Conservation (phyloP, 1,139 yeast genomes). For the Geotrichum bryndzae region DNA sequence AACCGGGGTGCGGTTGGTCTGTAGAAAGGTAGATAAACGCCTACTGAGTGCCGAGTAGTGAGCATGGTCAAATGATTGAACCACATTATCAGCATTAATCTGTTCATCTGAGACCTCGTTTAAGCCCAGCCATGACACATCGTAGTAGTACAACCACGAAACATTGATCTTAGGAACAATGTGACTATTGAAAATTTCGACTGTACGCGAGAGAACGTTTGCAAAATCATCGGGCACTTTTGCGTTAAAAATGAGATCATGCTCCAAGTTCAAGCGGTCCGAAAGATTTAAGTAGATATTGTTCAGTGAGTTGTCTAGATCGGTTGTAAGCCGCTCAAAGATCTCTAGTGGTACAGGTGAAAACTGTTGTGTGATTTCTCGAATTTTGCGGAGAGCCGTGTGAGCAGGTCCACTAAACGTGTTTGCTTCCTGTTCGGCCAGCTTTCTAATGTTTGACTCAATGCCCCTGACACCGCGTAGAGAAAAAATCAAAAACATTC, state of each 20-base stretch:
- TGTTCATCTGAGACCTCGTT: slow-evolving; percentile 32
- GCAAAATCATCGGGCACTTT: slow-evolving; percentile 45
- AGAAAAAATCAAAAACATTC: slow-evolving; percentile 63
- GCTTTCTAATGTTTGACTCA: slow-evolving; percentile 44
- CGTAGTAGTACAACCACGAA: slow-evolving; percentile 54
- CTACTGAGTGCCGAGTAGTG: slow-evolving; percentile 11
- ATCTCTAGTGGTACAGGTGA: slow-evolving; percentile 53
- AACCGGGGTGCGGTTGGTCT: neutral
- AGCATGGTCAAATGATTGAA: neutral
- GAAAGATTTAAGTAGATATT: slow-evolving; percentile 21
- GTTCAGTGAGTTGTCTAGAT: slow-evolving; percentile 42
- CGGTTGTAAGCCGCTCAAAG: slow-evolving; percentile 60
- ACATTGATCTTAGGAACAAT: slow-evolving; percentile 31
- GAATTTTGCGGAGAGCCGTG: slow-evolving; percentile 36
- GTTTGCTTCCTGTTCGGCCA: slow-evolving; percentile 28
- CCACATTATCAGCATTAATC: slow-evolving; percentile 8
- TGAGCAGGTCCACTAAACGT: slow-evolving; percentile 24
- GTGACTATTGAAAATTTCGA: slow-evolving; percentile 30
- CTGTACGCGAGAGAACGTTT: slow-evolving; percentile 36
- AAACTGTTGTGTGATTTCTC: slow-evolving; percentile 44
- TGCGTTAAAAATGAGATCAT: slow-evolving; percentile 61
- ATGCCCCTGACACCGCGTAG: slow-evolving; percentile 64
- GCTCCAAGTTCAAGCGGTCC: slow-evolving; percentile 46
- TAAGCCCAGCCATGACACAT: slow-evolving; percentile 63
- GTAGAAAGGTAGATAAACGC: neutral